Base-by-base conservation (phyloP, 192 early-diverging fungal genomes). In the Coemansia sp. region DNA sequence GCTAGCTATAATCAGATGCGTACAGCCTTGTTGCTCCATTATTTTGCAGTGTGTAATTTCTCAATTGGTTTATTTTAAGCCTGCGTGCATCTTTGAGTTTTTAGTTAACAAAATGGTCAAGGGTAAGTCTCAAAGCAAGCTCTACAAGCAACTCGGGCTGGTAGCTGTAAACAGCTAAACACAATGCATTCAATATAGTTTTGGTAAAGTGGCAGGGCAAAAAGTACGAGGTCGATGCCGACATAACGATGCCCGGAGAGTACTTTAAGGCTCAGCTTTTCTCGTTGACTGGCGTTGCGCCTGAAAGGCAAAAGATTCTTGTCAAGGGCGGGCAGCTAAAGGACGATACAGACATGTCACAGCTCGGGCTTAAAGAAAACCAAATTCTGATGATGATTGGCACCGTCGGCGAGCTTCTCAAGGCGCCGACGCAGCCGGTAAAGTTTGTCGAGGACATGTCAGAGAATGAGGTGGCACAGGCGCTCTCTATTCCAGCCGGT, bases 371-470 rank as follows among this genome's bases (percentile, higher is more conserved):
- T 26, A 94, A 94, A 74, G 85, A 91, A 38, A 88, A 56, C 21
- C 82, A 86, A 35, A 61, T 72, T 1, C 79, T 85, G 54, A 85
- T 86, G 94, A 96, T 98, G 94, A 95, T 97, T 91, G 97, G 97
- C 35, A 94, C 94, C 3, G 90, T 87, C 6, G 95, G 93, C 41
- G 97, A 96, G 79, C 80, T 95, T n/a, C 90, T 93, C 17, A 93
- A 91, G 65, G 89, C 86, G 1, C 95, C 94, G 4, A 64, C 62
- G 25, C 77, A 91, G 61, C 84, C 83, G 31, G 80, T 83, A 14
- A 69, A 87, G 35, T 98, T 98, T 71, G 71, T 94, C 38, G 97
- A 98, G 75, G 94, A 96, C 62, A 93, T 98, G 92, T 85, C 92
- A 3, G 94, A 96, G 60, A 81, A 84, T 38, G 85, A 97, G 69